phyloP scores from a whole-genome alignment of 352 stramenopile genomes.

The Pythium brachiatum region DNA sequence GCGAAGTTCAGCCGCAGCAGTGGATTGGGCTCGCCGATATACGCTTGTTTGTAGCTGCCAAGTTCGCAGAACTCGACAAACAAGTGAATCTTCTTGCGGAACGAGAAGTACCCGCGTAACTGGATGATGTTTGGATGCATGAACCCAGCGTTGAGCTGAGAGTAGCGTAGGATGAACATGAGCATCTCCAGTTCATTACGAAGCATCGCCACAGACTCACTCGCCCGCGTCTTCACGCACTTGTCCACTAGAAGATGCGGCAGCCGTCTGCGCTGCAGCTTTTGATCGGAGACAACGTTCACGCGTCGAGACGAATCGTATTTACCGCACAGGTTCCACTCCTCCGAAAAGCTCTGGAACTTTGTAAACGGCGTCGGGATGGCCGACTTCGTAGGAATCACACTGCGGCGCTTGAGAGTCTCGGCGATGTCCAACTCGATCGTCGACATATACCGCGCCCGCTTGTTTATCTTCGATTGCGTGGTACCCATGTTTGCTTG shows the following conservation, averaged over 20 bases:
- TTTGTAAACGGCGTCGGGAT: constrained; percentile 47
- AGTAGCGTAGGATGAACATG: constrained; percentile 47
- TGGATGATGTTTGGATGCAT: constrained; percentile 58
- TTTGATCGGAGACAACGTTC: constrained; percentile 50
- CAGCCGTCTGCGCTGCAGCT: constrained; percentile 44
- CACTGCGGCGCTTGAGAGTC: constrained; percentile 13
- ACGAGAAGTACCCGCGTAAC: constrained; percentile 48
- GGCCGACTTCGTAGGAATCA: constrained; percentile 12
- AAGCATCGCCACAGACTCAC: constrained; percentile 34
- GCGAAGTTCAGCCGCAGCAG: constrained; percentile 38
- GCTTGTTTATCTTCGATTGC: constrained; percentile 11
- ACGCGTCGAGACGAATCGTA: constrained; percentile 52
- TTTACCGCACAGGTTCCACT: constrained; percentile 64
- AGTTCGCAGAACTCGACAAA: constrained; percentile 68
- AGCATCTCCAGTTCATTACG: constrained; percentile 67
- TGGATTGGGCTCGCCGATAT: constrained; percentile 44
- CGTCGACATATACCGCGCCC: constrained; percentile 11
- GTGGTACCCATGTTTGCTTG: constrained; percentile 10
- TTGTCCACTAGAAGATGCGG: constrained; percentile 62
- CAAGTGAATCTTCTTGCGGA: constrained; percentile 45
- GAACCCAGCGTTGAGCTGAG: constrained; percentile 30
- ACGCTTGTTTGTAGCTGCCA: constrained; percentile 45
- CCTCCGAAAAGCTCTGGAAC: constrained; percentile 47
- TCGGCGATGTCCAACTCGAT: constrained; percentile 17
- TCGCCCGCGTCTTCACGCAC: constrained; percentile 38